Evolutionary conservation across 805 yeast species (phyloP), one percentile per base, ranked within the genome.

Genomic region (Debaryomyces tyrocola): DNA sequence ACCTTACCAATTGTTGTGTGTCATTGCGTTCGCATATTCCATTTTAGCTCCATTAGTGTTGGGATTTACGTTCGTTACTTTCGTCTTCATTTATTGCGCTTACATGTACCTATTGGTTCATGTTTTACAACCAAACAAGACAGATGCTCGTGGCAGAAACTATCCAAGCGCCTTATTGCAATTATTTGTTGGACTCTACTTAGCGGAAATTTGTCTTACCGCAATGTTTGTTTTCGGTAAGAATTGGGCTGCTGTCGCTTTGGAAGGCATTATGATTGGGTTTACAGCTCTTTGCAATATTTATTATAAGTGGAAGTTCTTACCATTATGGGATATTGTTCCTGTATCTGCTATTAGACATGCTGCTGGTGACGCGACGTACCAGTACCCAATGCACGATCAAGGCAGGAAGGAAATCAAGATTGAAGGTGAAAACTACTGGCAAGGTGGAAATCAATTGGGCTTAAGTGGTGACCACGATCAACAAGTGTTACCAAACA

Each of bases 201-300:
- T 87, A 50, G 85, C 84, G 37, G 89, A 87, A 64, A 67, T 85
- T 37, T 83, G 88, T 64, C 67, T 86, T 46, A 64, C 81, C 47
- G 92, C 87, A 34, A 70, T 87, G 60, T 87, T 87, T 59, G 85
- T 87, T 34, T 82, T 85, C 82, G 79, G 82, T 38, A 85, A 87
- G 70, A 75, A 85, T 53, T 87, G 92, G 92, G 89, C 86, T 18
- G 81, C 85, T 55, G 81, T 86, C 52, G 94, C 74, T 3, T 69
- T 87, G 46, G 91, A 86, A 64, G 85, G 73, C 45, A 74, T 82
- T n/a, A 64, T 77, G 50, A 54, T 85, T 12, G 80, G 62, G n/a
- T 78, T 69, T 37, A 84, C 92, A 10, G 84, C 79, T 24, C 62
- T 66, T 17, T 69, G 78, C 27, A 91, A 86, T 59, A 49, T 86